Conservation (phyloP, 345 rosid species). For the Jatropha curcas region DNA sequence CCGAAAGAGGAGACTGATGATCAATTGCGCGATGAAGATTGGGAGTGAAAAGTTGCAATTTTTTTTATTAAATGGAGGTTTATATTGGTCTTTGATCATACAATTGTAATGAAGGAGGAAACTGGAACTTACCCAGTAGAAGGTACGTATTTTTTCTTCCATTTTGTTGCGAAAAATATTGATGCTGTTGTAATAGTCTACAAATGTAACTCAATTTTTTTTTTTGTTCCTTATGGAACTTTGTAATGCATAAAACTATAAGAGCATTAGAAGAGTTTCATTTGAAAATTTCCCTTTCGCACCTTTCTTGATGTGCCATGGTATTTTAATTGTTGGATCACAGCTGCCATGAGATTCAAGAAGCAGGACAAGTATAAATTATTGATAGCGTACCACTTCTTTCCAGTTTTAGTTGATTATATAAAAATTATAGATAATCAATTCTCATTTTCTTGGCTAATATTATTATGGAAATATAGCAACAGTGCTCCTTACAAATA, state of each 20-base stretch:
- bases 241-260: conserved; percentile 12
- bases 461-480: no score
- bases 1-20: conserved; percentile 69
- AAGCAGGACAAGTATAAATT: no score
- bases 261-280: conserved; percentile 9
- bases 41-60: conserved; percentile 74
- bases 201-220: conserved; percentile 13
- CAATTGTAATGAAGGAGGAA: conserved; percentile 27
- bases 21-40: conserved; percentile 60
- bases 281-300: background rate
- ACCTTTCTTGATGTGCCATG: background rate
- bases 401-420: no score
- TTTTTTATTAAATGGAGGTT: background rate
- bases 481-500: no score
- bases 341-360: no score
- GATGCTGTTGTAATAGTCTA: conserved; percentile 4
- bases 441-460: no score
- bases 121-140: conserved; percentile 10
- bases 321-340: no score
- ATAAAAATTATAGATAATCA: no score
- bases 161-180: conserved; percentile 18
- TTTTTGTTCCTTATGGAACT: background rate
- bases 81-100: conserved; percentile 20
- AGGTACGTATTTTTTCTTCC: conserved; percentile 6
- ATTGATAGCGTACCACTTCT: no score